Evolutionary conservation across 495 filamentous ascomycete species (phyloP), one percentile per base, ranked within the genome.

Genomic region (Lasiosphaeris hirsuta): DNA sequence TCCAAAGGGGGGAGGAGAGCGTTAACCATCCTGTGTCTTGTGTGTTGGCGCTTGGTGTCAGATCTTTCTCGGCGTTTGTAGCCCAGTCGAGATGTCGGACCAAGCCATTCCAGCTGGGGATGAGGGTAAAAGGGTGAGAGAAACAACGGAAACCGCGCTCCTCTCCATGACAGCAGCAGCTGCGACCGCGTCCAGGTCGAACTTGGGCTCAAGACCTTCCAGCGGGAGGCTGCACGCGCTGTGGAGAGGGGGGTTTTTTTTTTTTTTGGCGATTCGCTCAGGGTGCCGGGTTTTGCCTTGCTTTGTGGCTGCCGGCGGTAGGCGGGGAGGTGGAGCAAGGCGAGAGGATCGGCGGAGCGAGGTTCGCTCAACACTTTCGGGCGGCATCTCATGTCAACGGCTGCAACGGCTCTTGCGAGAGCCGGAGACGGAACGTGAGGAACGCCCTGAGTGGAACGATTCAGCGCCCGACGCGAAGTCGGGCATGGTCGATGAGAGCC

Each of bases 361-460:
- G 13, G 5, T 30, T 46, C 51, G 61, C 58, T 63, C 61, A 10
- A 61, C 62, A 38, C 54, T 39, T 37, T 13, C 34, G 36, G 42
- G 43, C 11, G 17, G 30, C 54, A n/a, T 55, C 54, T 49, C 54
- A 18, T 49, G 50, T 64, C 55, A 39, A 54, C 62, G 36, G 51
- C 58, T 54, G 3, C 50, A 15, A 54, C 49, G 49, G 18, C 47
- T 17, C 3, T 18, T n/a, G n/a, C 44, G 51, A 44, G 23, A 44
- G 51, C 40, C 51, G 40, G 50, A 51, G 37, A 44, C 39, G 54
- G 55, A 54, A 54, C 51, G 5, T 30, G 23, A 17, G 58, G 62
- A 57, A 61, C 45, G 35, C 15, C 49, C 53, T 34, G 5, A 43
- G 62, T 54, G 62, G 62, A 61, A 54, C 58, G 57, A 30, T 38